A percentile compares a stretch with the other conserved stretches of the same genome.
These are phyloP conservation scores for Mycena sanguinolenta DNA, from an alignment of 768 basidiomycete genomes.

Conservation along the genomic window DNA sequence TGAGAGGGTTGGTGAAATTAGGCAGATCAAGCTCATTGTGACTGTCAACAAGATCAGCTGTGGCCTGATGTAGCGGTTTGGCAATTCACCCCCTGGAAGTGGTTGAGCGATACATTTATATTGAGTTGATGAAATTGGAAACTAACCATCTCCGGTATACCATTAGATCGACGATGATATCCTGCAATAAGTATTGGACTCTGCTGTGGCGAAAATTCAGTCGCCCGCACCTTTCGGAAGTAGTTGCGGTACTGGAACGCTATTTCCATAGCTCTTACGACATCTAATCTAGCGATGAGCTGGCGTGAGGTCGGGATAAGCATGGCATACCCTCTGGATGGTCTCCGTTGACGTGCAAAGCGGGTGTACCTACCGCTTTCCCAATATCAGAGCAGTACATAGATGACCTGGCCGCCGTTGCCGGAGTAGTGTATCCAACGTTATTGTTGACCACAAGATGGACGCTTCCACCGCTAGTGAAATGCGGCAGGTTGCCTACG, in stretches of 20 bases:
- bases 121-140: not conserved
- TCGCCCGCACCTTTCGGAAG: constrained; percentile 77
- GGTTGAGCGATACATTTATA: not conserved
- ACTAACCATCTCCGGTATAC: constrained; percentile 87
- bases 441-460: constrained; percentile 90
- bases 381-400: constrained; percentile 90
- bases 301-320: not conserved
- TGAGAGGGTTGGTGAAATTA: constrained; percentile 87
- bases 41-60: constrained; percentile 50
- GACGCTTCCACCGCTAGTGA: constrained; percentile 90
- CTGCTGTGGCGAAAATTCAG: not conserved
- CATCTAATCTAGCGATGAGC: constrained; percentile 62
- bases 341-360: constrained; percentile 94
- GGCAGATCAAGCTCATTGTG: constrained; percentile 94
- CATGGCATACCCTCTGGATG: constrained; percentile 77
- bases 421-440: constrained; percentile 94
- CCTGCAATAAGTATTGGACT: constrained; percentile 52
- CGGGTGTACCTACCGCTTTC: constrained; percentile 91
- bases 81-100: constrained; percentile 53
- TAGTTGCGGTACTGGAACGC: constrained; percentile 89
- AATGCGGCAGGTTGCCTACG: constrained; percentile 89
- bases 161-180: constrained; percentile 90
- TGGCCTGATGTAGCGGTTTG: not conserved
- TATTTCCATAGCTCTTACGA: constrained; percentile 86
- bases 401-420: constrained; percentile 85